A percentile compares a stretch with the other conserved stretches of the same genome.
Evolutionary conservation across 768 basidiomycete species (phyloP).

Genomic region (Tricholoma saponaceum): DNA sequence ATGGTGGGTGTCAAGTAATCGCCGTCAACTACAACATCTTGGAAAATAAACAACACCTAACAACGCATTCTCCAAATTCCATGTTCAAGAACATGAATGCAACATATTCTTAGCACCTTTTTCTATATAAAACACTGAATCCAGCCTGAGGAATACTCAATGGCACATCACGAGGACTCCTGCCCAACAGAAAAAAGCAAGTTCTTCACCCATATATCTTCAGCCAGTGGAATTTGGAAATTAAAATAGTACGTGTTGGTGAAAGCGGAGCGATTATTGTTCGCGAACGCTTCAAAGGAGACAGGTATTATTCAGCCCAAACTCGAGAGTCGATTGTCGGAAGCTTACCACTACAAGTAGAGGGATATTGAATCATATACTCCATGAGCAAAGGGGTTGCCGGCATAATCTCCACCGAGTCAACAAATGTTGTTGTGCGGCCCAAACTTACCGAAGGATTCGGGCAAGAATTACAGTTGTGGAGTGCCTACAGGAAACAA

Average conservation of each 20-base stretch:
- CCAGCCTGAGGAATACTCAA: background rate
- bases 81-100: too few species aligned
- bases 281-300: constrained; percentile 47
- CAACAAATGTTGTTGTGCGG: constrained; percentile 50
- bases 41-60: background rate
- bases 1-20: constrained; percentile 1
- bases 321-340: background rate
- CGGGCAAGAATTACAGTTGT: constrained; percentile 49
- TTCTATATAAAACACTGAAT: background rate
- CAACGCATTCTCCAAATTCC: background rate
- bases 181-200: background rate
- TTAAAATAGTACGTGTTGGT: constrained; percentile 69
- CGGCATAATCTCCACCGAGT: constrained; percentile 60
- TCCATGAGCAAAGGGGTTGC: too few species aligned
- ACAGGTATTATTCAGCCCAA: background rate
- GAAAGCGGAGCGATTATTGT: constrained; percentile 66
- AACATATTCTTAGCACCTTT: background rate
- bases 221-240: constrained; percentile 55
- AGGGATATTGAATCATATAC: constrained; percentile 46
- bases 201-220: constrained; percentile 29
- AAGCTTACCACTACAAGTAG: constrained; percentile 46
- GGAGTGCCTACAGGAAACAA: constrained; percentile 45
- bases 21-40: background rate
- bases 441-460: constrained; percentile 52
- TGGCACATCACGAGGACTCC: background rate